Evolutionary conservation across 169 alveolate species (phyloP).

Genomic region (Plasmodium adleri): DNA sequence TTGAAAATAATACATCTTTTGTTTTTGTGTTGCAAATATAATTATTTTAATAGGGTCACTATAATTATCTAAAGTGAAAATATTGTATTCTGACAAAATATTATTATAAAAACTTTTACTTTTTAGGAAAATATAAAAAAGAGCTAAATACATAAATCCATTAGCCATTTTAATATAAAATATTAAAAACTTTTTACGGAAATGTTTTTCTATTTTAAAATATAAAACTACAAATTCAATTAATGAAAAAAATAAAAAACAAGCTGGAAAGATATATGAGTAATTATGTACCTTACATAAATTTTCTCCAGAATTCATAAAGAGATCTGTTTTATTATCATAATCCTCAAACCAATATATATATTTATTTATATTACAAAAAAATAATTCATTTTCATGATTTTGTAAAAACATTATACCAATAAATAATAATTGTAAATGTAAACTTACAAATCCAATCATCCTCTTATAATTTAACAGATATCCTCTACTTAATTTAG

Average conservation of each 20-base stretch:
- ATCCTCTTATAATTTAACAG: constrained; percentile 20
- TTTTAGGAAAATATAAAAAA: constrained; percentile 57
- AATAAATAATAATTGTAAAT: constrained; percentile 61
- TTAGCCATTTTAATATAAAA: constrained; percentile 18
- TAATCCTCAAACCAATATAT: constrained; percentile 42
- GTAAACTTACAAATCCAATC: constrained; percentile 27
- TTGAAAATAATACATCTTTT: constrained; percentile 34
- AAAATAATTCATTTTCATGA: constrained; percentile 46
- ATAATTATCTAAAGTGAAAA: constrained; percentile 14
- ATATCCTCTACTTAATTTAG: constrained; percentile 1
- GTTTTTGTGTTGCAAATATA: constrained; percentile 53
- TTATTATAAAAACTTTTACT: constrained; percentile 26
- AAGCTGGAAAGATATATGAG: constrained; percentile 29
- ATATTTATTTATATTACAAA: constrained; percentile 52
- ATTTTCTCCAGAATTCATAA: constrained; percentile 40
- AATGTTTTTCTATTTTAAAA: constrained; percentile 22
- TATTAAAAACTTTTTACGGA: constrained; percentile 39
- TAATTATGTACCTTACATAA: constrained; percentile 54
- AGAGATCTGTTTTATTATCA: constrained; percentile 15
- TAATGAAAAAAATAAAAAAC: constrained; percentile 30
- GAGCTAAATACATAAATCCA: constrained; percentile 34
- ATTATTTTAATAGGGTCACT: constrained; percentile 48
- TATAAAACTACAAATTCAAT: constrained; percentile 37
- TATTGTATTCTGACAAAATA: constrained; percentile 26
- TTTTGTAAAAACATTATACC: constrained; percentile 39